Percentiles rank a stretch among this genome's conserved stretches.
phyloP scores from a whole-genome alignment of 108 stramenopile genomes.

The Aureococcus anophagefferens region DNA sequence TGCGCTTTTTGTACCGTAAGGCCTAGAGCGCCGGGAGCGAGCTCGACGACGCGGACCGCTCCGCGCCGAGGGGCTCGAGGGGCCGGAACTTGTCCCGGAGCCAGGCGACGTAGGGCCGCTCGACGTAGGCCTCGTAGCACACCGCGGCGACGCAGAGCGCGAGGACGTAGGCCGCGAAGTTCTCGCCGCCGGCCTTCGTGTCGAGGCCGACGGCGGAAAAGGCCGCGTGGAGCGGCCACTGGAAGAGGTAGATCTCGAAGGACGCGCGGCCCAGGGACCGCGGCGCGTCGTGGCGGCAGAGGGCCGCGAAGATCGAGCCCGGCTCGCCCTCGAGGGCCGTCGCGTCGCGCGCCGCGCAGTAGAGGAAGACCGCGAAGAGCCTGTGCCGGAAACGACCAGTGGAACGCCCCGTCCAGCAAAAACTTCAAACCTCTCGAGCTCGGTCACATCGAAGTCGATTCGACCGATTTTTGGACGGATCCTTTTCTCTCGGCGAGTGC shows the following conservation, averaged over 20 bases:
- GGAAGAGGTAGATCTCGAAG: conserved; percentile 1
- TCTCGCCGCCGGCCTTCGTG: background rate
- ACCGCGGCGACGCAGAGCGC: background rate
- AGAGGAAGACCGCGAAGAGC: background rate
- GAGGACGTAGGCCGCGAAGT: background rate
- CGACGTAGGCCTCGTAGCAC: background rate
- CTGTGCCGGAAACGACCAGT: too few species aligned
- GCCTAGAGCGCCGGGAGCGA: too few species aligned
- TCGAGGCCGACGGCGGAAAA: background rate
- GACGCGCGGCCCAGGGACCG: background rate
- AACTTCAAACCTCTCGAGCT: too few species aligned
- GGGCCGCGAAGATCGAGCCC: background rate
- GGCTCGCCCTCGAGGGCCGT: too few species aligned
- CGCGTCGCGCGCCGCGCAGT: background rate
- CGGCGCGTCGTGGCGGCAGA: background rate
- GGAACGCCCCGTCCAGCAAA: too few species aligned
- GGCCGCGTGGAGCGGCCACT: background rate
- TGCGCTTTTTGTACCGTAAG: too few species aligned
- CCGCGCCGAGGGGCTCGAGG: too few species aligned
- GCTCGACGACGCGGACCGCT: too few species aligned
- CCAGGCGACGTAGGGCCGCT: background rate
- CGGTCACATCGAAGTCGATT: too few species aligned
- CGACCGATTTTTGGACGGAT: too few species aligned
- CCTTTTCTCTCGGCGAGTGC: too few species aligned
- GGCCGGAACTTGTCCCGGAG: background rate